Evolutionary conservation across 257 asterid genomes (phyloP).

Genomic region (Rhazya stricta): DNA sequence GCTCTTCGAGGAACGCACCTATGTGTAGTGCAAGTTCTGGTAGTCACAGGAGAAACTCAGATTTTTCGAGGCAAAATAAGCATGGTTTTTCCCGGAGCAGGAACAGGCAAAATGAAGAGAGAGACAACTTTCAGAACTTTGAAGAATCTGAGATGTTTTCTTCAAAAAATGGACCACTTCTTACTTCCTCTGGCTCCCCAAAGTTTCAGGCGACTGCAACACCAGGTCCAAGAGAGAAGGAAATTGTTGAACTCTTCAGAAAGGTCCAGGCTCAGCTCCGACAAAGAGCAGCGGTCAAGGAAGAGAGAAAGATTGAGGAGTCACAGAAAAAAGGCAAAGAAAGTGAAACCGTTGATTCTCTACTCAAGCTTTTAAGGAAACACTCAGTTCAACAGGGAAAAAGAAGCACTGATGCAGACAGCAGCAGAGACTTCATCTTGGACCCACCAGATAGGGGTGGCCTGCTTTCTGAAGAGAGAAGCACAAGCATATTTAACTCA

Average conservation of each 20-base stretch:
- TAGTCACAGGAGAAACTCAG: slow-evolving; percentile 64
- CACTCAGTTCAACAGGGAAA: slow-evolving; percentile 83
- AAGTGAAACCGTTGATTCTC: slow-evolving; percentile 92
- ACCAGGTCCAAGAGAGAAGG: slow-evolving; percentile 91
- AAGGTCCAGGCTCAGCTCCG: slow-evolving; percentile 94
- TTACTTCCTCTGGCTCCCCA: slow-evolving; percentile 43
- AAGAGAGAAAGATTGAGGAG: slow-evolving; percentile 62
- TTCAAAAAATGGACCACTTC: slow-evolving; percentile 66
- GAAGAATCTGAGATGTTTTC: slow-evolving; percentile 63
- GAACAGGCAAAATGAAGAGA: slow-evolving; percentile 55
- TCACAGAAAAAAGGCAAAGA: slow-evolving; percentile 60
- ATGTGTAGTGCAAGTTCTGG: slow-evolving; percentile 58
- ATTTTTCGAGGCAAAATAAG: slow-evolving; percentile 65
- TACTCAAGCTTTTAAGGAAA: slow-evolving; percentile 82
- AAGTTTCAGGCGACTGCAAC: slow-evolving; percentile 60
- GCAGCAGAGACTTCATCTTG: slow-evolving; percentile 48
- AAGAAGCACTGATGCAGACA: slow-evolving; percentile 32
- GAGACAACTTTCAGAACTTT: slow-evolving; percentile 53
- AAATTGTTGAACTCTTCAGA: slow-evolving; percentile 84
- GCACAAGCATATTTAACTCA: slow-evolving; percentile 24
- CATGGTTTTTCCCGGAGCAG: slow-evolving; percentile 59
- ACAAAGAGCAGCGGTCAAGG: slow-evolving; percentile 68
- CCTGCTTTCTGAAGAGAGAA: slow-evolving; percentile 34
- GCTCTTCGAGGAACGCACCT: slow-evolving; percentile 32
- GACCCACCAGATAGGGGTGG: slow-evolving; percentile 44